phyloP scores from a whole-genome alignment of 352 stramenopile species.

The Globisporangium paddicum region DNA sequence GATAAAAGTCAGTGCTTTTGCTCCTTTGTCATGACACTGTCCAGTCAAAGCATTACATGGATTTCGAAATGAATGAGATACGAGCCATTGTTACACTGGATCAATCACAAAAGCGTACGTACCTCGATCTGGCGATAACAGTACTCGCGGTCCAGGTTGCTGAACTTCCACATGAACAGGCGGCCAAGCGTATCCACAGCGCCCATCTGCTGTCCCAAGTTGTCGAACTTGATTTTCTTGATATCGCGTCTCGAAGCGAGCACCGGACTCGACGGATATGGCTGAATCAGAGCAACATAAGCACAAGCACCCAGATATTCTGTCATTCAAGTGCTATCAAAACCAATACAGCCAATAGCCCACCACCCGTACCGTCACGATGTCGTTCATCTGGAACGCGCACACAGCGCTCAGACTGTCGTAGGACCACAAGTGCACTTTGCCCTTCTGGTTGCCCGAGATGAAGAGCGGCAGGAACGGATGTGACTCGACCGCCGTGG shows the following conservation, averaged over 20 bases:
- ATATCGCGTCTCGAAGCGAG: slow-evolving; percentile 54
- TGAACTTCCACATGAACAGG: slow-evolving; percentile 83
- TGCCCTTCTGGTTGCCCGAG: slow-evolving; percentile 76
- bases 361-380: slow-evolving; percentile 37
- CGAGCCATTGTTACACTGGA: background rate
- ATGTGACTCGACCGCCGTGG: slow-evolving; percentile 66
- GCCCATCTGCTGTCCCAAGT: slow-evolving; percentile 78
- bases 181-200: slow-evolving; percentile 64
- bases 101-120: background rate
- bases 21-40: slow-evolving; percentile 84
- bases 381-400: slow-evolving; percentile 61
- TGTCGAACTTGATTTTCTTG: slow-evolving; percentile 80
- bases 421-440: slow-evolving; percentile 81
- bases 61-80: background rate
- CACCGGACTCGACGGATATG: slow-evolving; percentile 54
- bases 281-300: slow-evolving; percentile 19
- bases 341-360: background rate
- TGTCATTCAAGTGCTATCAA: background rate
- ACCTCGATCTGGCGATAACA: slow-evolving; percentile 73
- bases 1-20: slow-evolving; percentile 69
- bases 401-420: slow-evolving; percentile 70
- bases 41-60: background rate
- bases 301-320: background rate
- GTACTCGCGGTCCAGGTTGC: slow-evolving; percentile 50
- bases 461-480: slow-evolving; percentile 77